phyloP scores from a whole-genome alignment of 1,284 basidiomycete genomes.

The Megacollybia platyphylla region DNA sequence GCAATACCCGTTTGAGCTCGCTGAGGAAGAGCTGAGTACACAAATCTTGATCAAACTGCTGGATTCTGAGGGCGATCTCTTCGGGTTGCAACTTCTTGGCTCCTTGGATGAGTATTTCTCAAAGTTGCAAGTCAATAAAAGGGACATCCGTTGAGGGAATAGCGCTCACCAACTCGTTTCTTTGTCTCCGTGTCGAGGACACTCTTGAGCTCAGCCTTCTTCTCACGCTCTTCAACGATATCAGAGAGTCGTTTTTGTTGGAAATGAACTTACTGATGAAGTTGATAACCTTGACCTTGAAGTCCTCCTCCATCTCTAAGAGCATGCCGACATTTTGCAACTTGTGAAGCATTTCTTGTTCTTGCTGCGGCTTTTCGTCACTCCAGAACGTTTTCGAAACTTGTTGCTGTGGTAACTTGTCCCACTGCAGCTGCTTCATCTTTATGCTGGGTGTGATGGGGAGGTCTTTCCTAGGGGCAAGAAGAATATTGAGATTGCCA shows the following conservation, averaged over 20 bases:
- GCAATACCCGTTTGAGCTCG: slow-evolving; percentile 77
- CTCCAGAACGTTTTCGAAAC: slow-evolving; percentile 81
- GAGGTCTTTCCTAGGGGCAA: slow-evolving; percentile 74
- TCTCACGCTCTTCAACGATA: slow-evolving; percentile 50
- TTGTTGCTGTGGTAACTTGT: slow-evolving; percentile 83
- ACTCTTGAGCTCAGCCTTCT: slow-evolving; percentile 76
- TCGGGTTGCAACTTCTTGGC: slow-evolving; percentile 76
- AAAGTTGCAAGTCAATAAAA: slow-evolving; percentile 1
- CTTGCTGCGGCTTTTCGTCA: slow-evolving; percentile 53
- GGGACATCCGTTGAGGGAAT: background rate
- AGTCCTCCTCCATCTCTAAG: slow-evolving; percentile 96
- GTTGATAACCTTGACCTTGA: slow-evolving; percentile 90
- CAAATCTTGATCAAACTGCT: slow-evolving; percentile 74
- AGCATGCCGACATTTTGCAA: slow-evolving; percentile 81
- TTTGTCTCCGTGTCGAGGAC: slow-evolving; percentile 85
- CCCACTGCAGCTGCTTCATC: slow-evolving; percentile 99
- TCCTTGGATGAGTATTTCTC: slow-evolving; percentile 84
- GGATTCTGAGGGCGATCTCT: slow-evolving; percentile 72
- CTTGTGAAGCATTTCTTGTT: slow-evolving; percentile 69
- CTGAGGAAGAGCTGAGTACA: slow-evolving; percentile 82
- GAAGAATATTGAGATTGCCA: slow-evolving; percentile 36
- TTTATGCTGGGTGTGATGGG: slow-evolving; percentile 75
- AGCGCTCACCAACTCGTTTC: slow-evolving; percentile 72
- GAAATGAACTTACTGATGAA: slow-evolving; percentile 44
- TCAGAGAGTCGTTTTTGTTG: slow-evolving; percentile 1